Percentiles rank a stretch among this genome's conserved stretches.
Conservation (phyloP, 2,329 filamentous ascomycete species). For the Graphiopsis chlorocephala region DNA sequence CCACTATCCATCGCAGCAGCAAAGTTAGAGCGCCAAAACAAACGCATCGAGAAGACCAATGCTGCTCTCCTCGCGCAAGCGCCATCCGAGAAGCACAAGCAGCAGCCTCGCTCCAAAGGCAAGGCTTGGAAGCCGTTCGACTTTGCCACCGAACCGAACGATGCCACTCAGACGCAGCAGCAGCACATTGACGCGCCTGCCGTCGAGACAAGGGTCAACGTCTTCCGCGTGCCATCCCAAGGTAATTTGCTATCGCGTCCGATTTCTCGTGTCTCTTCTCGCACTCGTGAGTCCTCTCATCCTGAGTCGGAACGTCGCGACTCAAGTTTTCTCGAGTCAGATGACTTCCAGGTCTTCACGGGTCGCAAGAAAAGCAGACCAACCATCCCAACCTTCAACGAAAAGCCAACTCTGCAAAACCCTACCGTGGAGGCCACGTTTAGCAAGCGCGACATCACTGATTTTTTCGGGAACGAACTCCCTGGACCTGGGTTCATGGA, state of each 20-base stretch:
- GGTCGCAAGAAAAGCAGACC: conserved; percentile 24
- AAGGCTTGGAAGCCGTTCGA: conserved; percentile 32
- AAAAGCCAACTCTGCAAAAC: conserved; percentile 28
- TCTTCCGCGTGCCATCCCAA: conserved; percentile 28
- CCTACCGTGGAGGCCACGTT: conserved; percentile 31
- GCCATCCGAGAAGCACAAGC: conserved; percentile 18
- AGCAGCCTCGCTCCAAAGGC: conserved; percentile 23
- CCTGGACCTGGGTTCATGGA: conserved; percentile 42
- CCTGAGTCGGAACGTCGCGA: conserved; percentile 24
- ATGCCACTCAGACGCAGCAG: neutral
- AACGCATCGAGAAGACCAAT: conserved; percentile 32
- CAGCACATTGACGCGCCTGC: conserved; percentile 17
- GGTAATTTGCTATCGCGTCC: conserved; percentile 25
- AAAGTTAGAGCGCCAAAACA: conserved; percentile 34
- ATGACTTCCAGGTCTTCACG: conserved; percentile 33
- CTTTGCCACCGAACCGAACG: conserved; percentile 19
- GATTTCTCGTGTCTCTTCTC: conserved; percentile 29
- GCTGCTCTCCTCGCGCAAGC: conserved; percentile 25
- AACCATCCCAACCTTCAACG: conserved; percentile 26
- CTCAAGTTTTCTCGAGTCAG: conserved; percentile 18
- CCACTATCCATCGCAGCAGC: conserved; percentile 17
- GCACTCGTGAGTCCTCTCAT: conserved; percentile 19
- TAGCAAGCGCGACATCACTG: conserved; percentile 33
- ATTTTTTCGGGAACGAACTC: conserved; percentile 42
- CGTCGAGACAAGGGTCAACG: conserved; percentile 31